Base-by-base conservation (phyloP, 2,329 filamentous ascomycete genomes). In the Cordyceps sp. region DNA sequence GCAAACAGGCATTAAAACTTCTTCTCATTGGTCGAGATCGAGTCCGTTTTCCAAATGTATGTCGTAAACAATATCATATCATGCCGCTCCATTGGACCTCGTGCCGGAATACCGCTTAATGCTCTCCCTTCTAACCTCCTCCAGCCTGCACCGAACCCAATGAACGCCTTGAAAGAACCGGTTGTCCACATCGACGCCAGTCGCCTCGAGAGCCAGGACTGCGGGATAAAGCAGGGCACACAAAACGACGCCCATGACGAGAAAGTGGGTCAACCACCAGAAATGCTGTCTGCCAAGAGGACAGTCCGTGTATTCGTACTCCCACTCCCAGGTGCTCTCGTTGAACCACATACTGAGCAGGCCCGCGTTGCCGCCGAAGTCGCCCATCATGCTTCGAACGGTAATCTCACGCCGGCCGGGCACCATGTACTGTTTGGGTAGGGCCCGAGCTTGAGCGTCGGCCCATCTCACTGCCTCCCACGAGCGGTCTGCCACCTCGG, bases 341-440 rank as follows among this genome's bases (percentile, higher is more conserved):
- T 96, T 83, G 48, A 88, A 96, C 88, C 88, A 98, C 1, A 81
- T 67, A 38, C 80, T 90, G 26, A 98, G 56, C 26, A 98, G 62
- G 0, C 85, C 90, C 0, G 85, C 84, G 49, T 94, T 90, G 15
- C 90, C 90, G n/a, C 74, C 78, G 54, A 80, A 98, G 35, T 82
- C 81, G 34, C 90, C 90, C 90, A 98, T 98, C 85, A 98, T 96
- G 53, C 84, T 93, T 36, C 86, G 75, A 3, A 98, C 80, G 0
- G 90, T 98, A 40, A 96, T 73, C 55, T 98, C 90, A 19, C 88
- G 66, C 6, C 94, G 61, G 1, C 78, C 78, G 0, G 78, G 71
- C 3, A 69, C 42, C 5, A 55, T 60, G 2, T 54, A 42, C 52
- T 48, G 7, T 52, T 56, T 23, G 1, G 60, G 47, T 16, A 75